A percentile compares a stretch with the other conserved stretches of the same genome.
Evolutionary conservation across 805 yeast species (phyloP).

Genomic region (Pichia paraexigua): DNA sequence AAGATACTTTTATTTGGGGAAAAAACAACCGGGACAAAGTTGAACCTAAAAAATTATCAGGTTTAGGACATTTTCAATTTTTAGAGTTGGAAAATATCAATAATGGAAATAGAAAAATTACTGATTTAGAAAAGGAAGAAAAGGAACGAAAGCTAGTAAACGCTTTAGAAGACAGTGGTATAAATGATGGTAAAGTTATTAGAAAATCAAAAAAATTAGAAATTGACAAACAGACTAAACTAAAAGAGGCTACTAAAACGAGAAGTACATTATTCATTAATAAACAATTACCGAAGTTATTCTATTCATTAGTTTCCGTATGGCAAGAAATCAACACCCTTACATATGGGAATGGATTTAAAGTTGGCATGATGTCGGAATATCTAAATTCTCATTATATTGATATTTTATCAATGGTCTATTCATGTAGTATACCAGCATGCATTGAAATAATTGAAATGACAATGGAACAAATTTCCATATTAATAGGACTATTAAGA

Average conservation of each 20-base stretch:
- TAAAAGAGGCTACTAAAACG: constrained; percentile 14
- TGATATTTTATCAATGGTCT: constrained; percentile 47
- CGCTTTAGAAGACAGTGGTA: constrained; percentile 21
- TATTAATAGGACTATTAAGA: constrained; percentile 17
- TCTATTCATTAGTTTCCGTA: constrained; percentile 45
- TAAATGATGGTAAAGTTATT: constrained; percentile 32
- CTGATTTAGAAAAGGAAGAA: constrained; percentile 31
- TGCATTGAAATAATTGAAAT: constrained; percentile 44
- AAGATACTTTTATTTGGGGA: constrained; percentile 43
- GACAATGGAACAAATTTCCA: constrained; percentile 42
- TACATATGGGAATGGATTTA: constrained; percentile 31
- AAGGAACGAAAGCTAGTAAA: constrained; percentile 29
- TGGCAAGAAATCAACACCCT: constrained; percentile 35
- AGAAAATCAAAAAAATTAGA: constrained; percentile 34
- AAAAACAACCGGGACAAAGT: constrained; percentile 26
- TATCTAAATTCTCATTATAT: constrained; percentile 51
- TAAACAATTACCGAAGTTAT: constrained; percentile 33
- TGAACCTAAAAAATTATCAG: constrained; percentile 36
- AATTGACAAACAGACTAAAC: constrained; percentile 2
- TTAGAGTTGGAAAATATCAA: constrained; percentile 16
- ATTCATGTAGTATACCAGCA: constrained; percentile 53
- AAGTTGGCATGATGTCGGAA: constrained; percentile 46
- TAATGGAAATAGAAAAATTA: constrained; percentile 20
- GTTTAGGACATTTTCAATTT: constrained; percentile 38
- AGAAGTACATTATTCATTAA: constrained; percentile 29